These are phyloP conservation scores for Westerdykella aurantiaca DNA, from an alignment of 2,329 filamentous ascomycete genomes.

Conservation along the genomic window DNA sequence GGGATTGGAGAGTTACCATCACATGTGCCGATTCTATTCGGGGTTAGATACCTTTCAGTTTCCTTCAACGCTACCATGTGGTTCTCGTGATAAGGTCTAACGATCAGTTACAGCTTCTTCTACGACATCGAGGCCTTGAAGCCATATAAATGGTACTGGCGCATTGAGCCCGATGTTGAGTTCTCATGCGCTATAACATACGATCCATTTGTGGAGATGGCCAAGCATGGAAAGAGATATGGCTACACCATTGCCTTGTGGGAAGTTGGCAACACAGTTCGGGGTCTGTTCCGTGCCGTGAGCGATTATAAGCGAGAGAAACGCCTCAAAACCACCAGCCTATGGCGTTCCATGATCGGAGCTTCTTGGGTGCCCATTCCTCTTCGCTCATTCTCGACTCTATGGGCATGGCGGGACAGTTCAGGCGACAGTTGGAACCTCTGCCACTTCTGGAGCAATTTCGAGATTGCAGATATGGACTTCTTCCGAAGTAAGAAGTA, in stretches of 20 bases:
- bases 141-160: conserved; percentile 86
- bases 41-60: conserved; percentile 3
- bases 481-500: conserved; percentile 86
- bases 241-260: conserved; percentile 96
- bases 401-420: conserved; percentile 53
- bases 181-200: conserved; percentile 98
- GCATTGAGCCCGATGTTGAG: conserved; percentile 91
- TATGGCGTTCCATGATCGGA: conserved; percentile 14
- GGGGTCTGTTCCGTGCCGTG: conserved; percentile 53
- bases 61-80: neutral
- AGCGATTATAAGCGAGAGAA: conserved; percentile 10
- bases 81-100: too few relatives aligned
- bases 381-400: conserved; percentile 7
- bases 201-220: conserved; percentile 93
- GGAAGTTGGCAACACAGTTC: conserved; percentile 81
- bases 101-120: conserved; percentile 60
- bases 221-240: conserved; percentile 92
- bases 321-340: conserved; percentile 5
- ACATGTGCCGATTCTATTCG: conserved; percentile 93
- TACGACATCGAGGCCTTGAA: conserved; percentile 85
- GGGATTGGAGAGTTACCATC: conserved; percentile 79
- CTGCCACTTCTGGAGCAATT: conserved; percentile 98
- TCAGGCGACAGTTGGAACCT: conserved; percentile 87
- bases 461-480: conserved; percentile 85
- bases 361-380: conserved; percentile 13